Conservation (phyloP, 805 yeast genomes). For the Suhomyces sp. region DNA sequence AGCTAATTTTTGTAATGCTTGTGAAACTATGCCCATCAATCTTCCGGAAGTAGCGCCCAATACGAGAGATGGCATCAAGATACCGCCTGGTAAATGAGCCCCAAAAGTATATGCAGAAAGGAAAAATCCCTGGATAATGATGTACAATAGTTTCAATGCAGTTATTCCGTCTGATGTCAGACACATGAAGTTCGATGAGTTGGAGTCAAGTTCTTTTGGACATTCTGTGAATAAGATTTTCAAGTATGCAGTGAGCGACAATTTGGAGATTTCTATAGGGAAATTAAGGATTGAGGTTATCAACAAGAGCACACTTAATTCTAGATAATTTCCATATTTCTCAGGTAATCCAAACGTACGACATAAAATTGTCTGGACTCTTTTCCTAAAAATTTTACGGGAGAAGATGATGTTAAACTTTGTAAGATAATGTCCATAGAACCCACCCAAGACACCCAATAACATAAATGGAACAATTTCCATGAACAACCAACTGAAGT, state of each 20-base stretch:
- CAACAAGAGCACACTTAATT: constrained; percentile 47
- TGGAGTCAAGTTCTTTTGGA: constrained; percentile 17
- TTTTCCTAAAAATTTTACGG: constrained; percentile 32
- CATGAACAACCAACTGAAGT: constrained; percentile 67
- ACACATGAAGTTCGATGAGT: constrained; percentile 38
- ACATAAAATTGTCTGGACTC: constrained; percentile 23
- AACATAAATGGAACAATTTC: constrained; percentile 73
- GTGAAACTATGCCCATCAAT: constrained; percentile 51
- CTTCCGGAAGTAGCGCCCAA: constrained; percentile 64
- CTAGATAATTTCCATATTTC: constrained; percentile 37
- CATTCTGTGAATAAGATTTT: constrained; percentile 74
- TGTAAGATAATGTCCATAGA: constrained; percentile 57
- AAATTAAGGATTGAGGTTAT: constrained; percentile 56
- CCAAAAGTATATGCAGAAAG: constrained; percentile 73
- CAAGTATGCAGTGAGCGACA: constrained; percentile 57
- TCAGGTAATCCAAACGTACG: constrained; percentile 14
- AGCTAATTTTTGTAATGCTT: constrained; percentile 44
- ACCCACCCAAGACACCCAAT: constrained; percentile 70
- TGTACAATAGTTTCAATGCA: constrained; percentile 31
- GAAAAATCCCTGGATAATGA: constrained; percentile 51
- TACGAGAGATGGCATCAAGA: constrained; percentile 60
- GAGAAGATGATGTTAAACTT: constrained; percentile 41
- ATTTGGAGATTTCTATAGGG: constrained; percentile 52
- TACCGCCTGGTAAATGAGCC: constrained; percentile 65
- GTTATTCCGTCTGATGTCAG: constrained; percentile 24